These are phyloP conservation scores for Chytriomyces hyalinus DNA, from an alignment of 192 early-diverging fungal species.

Conservation along the genomic window DNA sequence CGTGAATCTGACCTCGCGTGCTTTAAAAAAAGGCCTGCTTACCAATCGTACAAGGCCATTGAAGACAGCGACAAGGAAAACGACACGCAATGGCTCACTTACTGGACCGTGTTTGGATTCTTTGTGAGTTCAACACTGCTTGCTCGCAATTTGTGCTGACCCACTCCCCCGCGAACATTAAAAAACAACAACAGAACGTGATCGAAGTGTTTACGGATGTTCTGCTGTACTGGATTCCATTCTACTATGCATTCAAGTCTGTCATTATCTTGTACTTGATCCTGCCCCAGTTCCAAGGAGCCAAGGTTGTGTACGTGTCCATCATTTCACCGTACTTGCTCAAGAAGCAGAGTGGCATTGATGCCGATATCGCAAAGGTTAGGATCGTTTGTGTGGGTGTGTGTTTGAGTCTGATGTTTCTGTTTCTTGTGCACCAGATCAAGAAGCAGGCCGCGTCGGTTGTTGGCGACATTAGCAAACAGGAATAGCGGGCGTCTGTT, in stretches of 20 bases:
- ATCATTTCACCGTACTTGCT: constrained; percentile 79
- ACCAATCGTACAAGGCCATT: constrained; percentile 90
- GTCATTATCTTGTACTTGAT: constrained; percentile 84
- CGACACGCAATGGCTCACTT: constrained; percentile 77
- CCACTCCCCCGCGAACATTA: not conserved
- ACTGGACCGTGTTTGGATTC: constrained; percentile 82
- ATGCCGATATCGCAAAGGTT: constrained; percentile 48
- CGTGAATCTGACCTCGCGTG: not conserved
- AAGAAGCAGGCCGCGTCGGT: not conserved
- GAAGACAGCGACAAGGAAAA: constrained; percentile 78
- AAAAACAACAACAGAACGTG: constrained; percentile 53
- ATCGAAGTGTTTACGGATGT: constrained; percentile 90
- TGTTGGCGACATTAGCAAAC: not conserved
- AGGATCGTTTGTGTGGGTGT: not conserved
- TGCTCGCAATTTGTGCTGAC: not conserved
- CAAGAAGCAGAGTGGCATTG: constrained; percentile 52
- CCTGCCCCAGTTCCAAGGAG: constrained; percentile 78
- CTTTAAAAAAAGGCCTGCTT: constrained; percentile 67
- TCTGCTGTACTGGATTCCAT: constrained; percentile 79
- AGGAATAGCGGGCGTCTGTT: not conserved
- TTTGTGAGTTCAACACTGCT: constrained; percentile 37
- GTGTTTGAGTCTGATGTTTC: not conserved
- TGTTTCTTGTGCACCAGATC: not conserved
- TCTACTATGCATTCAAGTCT: constrained; percentile 96
- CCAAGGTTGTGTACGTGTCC: constrained; percentile 76